A percentile compares a stretch with the other conserved stretches of the same genome.
phyloP scores from a whole-genome alignment of 306 rosid genomes.

The Medicago arabica region DNA sequence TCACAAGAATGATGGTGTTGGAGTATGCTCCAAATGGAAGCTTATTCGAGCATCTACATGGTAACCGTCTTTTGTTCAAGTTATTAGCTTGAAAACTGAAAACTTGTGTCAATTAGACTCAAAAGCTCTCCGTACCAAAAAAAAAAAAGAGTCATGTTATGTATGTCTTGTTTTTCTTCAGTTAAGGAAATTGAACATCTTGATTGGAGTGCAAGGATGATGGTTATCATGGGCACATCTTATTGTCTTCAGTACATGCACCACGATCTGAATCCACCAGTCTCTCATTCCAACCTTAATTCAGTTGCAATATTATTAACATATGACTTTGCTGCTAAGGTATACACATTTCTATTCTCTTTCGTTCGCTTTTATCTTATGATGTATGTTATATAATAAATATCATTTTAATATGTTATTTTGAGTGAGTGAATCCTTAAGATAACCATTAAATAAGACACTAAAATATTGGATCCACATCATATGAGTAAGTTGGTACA shows the following conservation, averaged over 20 bases:
- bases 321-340: constrained; percentile 97
- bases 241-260: constrained; percentile 97
- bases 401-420: too few relatives aligned
- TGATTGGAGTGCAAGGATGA: constrained; percentile 84
- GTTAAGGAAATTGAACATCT: constrained; percentile 88
- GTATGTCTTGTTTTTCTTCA: constrained; percentile 37
- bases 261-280: constrained; percentile 91
- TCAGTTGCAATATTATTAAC: constrained; percentile 71
- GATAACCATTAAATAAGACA: too few relatives aligned
- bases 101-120: constrained; percentile 1
- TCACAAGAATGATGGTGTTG: constrained; percentile 94
- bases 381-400: constrained; percentile 20
- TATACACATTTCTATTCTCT: constrained; percentile 35
- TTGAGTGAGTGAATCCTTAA: too few relatives aligned
- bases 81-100: not conserved
- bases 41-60: constrained; percentile 85
- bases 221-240: constrained; percentile 83
- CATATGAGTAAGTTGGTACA: too few relatives aligned
- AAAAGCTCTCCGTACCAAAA: not conserved
- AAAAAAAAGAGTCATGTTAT: not conserved
- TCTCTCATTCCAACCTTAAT: constrained; percentile 65
- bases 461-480: too few relatives aligned
- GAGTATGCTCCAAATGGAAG: constrained; percentile 97
- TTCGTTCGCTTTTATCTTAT: constrained; percentile 7
- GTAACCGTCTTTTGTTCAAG: constrained; percentile 52